These are phyloP conservation scores for Acarospora socialis DNA, from an alignment of 2,329 filamentous ascomycete species.

Conservation along the genomic window DNA sequence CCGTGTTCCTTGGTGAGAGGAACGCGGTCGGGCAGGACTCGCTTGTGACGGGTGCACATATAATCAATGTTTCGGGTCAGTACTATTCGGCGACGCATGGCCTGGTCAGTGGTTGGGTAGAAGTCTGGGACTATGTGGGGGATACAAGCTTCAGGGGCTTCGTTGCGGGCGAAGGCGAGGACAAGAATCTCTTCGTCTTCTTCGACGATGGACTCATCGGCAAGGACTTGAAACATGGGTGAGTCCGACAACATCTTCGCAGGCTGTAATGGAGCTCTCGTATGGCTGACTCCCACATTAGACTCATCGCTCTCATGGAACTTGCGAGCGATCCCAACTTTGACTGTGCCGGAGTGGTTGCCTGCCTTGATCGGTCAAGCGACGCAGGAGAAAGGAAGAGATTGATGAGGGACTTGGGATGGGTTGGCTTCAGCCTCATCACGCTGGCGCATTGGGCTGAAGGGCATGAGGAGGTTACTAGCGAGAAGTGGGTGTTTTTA, in stretches of 20 bases:
- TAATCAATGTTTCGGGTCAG: conserved; percentile 19
- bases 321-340: conserved; percentile 60
- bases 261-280: not conserved
- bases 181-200: conserved; percentile 74
- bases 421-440: conserved; percentile 79
- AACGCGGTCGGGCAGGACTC: conserved; percentile 61
- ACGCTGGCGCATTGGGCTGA: conserved; percentile 65
- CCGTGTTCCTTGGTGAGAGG: conserved; percentile 94
- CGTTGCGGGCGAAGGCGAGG: conserved; percentile 52
- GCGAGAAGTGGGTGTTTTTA: conserved; percentile 71
- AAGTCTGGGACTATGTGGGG: conserved; percentile 58
- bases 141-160: conserved; percentile 79
- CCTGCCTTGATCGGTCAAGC: conserved; percentile 64
- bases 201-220: conserved; percentile 61
- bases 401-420: conserved; percentile 70
- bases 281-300: conserved; percentile 21
- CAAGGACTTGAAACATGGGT: conserved; percentile 77
- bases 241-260: conserved; percentile 28
- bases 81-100: conserved; percentile 17
- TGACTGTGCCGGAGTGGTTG: conserved; percentile 61
- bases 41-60: conserved; percentile 67
- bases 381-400: conserved; percentile 47
- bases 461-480: conserved; percentile 47
- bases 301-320: conserved; percentile 81
- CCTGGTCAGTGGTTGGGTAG: conserved; percentile 21